These are phyloP conservation scores for Lolium rigidum DNA, from an alignment of 176 grass and related monocot genomes.

Conservation along the genomic window DNA sequence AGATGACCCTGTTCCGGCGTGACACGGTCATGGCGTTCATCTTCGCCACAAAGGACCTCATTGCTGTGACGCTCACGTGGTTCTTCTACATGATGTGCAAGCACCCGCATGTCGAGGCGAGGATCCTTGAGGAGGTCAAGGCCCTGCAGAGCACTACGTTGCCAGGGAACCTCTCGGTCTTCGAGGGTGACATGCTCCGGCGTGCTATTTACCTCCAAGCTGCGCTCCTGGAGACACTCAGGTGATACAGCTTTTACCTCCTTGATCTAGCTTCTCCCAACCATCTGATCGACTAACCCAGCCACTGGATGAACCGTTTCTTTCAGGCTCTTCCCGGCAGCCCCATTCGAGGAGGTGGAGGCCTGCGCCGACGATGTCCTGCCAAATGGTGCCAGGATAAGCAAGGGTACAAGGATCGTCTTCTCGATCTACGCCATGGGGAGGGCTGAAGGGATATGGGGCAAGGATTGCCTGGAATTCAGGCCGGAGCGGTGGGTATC, in stretches of 20 bases:
- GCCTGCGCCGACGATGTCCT: slow-evolving; percentile 43
- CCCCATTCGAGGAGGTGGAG: slow-evolving; percentile 59
- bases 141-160: slow-evolving; percentile 28
- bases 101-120: slow-evolving; percentile 49
- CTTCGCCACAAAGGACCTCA: slow-evolving; percentile 56
- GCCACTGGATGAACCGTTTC: background rate
- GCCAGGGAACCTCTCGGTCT: slow-evolving; percentile 36
- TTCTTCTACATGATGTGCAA: slow-evolving; percentile 68
- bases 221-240: slow-evolving; percentile 56
- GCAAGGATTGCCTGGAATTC: slow-evolving; percentile 51
- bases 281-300: background rate
- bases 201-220: slow-evolving; percentile 55
- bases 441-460: slow-evolving; percentile 44
- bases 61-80: slow-evolving; percentile 52
- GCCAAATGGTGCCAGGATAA: slow-evolving; percentile 48
- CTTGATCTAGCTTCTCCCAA: background rate
- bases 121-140: slow-evolving; percentile 49
- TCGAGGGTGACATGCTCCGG: slow-evolving; percentile 43
- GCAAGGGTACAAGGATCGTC: slow-evolving; percentile 54
- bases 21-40: slow-evolving; percentile 49
- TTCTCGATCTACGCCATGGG: slow-evolving; percentile 61
- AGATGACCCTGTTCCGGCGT: slow-evolving; percentile 39
- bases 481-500: slow-evolving; percentile 61
- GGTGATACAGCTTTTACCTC: slow-evolving; percentile 32
- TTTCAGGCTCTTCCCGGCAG: slow-evolving; percentile 56